Evolutionary conservation across 352 stramenopile genomes (phyloP).

Genomic region (Albugo laibachii): DNA sequence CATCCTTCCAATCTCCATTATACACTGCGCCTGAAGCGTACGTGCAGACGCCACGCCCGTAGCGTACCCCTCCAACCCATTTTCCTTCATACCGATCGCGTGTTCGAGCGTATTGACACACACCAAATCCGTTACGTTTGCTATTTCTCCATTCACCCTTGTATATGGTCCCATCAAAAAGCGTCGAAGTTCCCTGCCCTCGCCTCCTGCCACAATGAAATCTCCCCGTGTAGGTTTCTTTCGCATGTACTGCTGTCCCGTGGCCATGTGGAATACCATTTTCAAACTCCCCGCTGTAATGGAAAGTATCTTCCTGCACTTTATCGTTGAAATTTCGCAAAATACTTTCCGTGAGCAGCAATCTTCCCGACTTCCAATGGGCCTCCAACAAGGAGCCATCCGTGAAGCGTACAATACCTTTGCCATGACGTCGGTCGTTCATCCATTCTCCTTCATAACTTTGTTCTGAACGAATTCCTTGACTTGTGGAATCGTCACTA

Average conservation of each 20-base stretch:
- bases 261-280: constrained; percentile 27
- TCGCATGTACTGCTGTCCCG: constrained; percentile 20
- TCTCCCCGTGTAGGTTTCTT: constrained; percentile 28
- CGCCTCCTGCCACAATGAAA: constrained; percentile 27
- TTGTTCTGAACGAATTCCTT: constrained; percentile 38
- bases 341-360: constrained; percentile 19
- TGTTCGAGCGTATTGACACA: constrained; percentile 26
- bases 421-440: constrained; percentile 21
- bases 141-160: constrained; percentile 66
- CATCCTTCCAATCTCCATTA: constrained; percentile 63
- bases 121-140: constrained; percentile 68
- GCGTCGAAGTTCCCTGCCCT: constrained; percentile 24
- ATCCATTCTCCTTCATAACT: constrained; percentile 7
- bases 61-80: constrained; percentile 64
- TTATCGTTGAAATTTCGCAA: constrained; percentile 18
- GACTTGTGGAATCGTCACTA: constrained; percentile 23
- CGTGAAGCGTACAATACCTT: constrained; percentile 28
- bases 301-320: neutral
- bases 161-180: constrained; percentile 65
- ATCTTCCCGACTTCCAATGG: constrained; percentile 20
- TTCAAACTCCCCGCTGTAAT: constrained; percentile 11
- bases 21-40: constrained; percentile 53
- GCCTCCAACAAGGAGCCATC: constrained; percentile 29
- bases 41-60: constrained; percentile 27
- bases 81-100: constrained; percentile 61